Evolutionary conservation across 345 rosid species (phyloP), one percentile per base, ranked within the genome.

Genomic region (Luvunga scandens): DNA sequence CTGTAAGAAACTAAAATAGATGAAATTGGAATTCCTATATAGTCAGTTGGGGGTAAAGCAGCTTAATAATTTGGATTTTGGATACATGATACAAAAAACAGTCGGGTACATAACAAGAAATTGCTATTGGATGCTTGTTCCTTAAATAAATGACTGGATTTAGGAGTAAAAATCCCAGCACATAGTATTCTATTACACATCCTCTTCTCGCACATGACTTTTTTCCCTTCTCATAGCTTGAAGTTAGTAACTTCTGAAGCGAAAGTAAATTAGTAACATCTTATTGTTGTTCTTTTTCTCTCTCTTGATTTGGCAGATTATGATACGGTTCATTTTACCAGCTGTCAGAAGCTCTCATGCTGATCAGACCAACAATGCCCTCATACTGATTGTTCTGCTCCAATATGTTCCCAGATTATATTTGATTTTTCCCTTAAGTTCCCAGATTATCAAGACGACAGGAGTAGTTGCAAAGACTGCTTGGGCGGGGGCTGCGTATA

Each of bases 401-500:
- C 98, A 95, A 66, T 93, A 93, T 77, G 68, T 89, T 76, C 95
- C 98, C 4, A 83, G 97, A 13, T 84, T 91, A 27, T 91, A 90
- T 85, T 81, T 90, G 45, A 93, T 93, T n/a, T 90, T 91, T 70
- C 94, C 98, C 25, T 76, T 91, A 67, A 90, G 97, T 68, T 86
- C 92, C 9, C 83, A 87, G 81, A 89, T 93, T 59, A 89, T 87
- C 76, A 88, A 89, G 84, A 87, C 97, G 22, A 86, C 89, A 5
- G 98, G 98, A 56, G 90, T 95, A 0, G 93, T 93, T 73, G 86
- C 97, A 14, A 88, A 89, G 86, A 92, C 98, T 66, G 98, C 97
- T 42, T 95, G 98, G 98, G 95, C 98, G 18, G 97, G 95, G n/a
- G 98, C 98, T 79, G 98, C 95, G 8, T 95, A 91, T 71, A 93